Evolutionary conservation across 2,329 filamentous ascomycete genomes (phyloP), one percentile per base, ranked within the genome.

Genomic region (Neonectria faginata): DNA sequence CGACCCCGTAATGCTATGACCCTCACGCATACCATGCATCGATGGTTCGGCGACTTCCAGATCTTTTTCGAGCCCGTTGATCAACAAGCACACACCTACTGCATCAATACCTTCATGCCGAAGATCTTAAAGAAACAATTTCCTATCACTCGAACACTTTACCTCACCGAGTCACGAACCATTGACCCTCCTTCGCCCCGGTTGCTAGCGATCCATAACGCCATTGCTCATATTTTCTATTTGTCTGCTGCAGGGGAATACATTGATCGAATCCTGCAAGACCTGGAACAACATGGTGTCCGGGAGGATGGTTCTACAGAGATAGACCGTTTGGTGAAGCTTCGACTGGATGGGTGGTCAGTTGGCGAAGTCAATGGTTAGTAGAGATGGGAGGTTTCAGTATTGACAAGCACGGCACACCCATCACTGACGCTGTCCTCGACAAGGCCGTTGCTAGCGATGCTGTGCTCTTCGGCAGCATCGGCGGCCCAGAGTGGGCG

Each of bases 1-100:
- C 74, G 76, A 52, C 78, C 79, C 31, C 66, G 69, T 25, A 83
- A 83, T 67, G 79, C 80, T n/a, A 27, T 73, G 2, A 67, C 70
- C 8, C 67, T 74, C n/a, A 72, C 14, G 6, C 14, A n/a, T 7
- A 55, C 20, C n/a, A 51, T 63, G 22, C 71, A 73, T 25, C 16
- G 45, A 11, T 31, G 18, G 2, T 70, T 74, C 60, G 68, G 68
- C 6, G 36, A n/a, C 33, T 74, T 73, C 42, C n/a, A 63, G 5
- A 51, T 74, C 10, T 74, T 42, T 52, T 74, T 70, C 47, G 64
- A 69, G 48, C 65, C 61, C 45, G 14, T 60, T 25, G 52, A 41
- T 5, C 42, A 42, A 3, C 16, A 48, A 88, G 29, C 39, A 14
- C 63, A 73, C 53, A 72, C 68, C 2, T 75, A 74, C 53, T 47